Evolutionary conservation across 805 yeast genomes (phyloP).

Genomic region (Schwanniomyces yamadae): DNA sequence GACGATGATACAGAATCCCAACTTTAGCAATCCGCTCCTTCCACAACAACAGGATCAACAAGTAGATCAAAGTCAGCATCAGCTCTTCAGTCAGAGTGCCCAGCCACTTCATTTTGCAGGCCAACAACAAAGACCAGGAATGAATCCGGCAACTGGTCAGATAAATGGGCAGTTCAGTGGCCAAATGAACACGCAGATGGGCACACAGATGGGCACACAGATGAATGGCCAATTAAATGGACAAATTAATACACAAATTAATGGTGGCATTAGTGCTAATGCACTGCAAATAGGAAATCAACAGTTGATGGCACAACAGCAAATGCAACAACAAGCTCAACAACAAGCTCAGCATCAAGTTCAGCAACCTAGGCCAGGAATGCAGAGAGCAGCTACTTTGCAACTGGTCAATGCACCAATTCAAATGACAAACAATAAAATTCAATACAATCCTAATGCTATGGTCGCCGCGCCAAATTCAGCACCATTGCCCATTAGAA

Average conservation of each 20-base stretch:
- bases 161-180: slow-evolving; percentile 5
- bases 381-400: slow-evolving; percentile 20
- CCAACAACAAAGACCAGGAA: slow-evolving; percentile 14
- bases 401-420: slow-evolving; percentile 16
- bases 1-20: slow-evolving; percentile 11
- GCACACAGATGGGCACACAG: too few species aligned
- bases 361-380: slow-evolving; percentile 17
- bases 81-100: slow-evolving; percentile 1
- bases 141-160: slow-evolving; percentile 1
- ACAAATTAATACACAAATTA: slow-evolving; percentile 4
- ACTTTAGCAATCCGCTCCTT: slow-evolving; percentile 8
- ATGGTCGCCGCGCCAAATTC: slow-evolving; percentile 20
- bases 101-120: slow-evolving; percentile 3
- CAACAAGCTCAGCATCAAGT: slow-evolving; percentile 11
- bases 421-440: slow-evolving; percentile 8
- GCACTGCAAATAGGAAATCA: background rate
- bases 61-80: slow-evolving; percentile 24
- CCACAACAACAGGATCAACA: slow-evolving; percentile 12
- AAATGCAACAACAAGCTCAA: slow-evolving; percentile 9
- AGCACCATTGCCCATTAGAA: slow-evolving; percentile 19
- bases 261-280: background rate
- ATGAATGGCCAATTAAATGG: slow-evolving; percentile 3
- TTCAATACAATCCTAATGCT: slow-evolving; percentile 10
- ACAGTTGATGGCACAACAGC: slow-evolving; percentile 1
- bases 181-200: too few species aligned